Evolutionary conservation across 1,284 basidiomycete species (phyloP), one percentile per base, ranked within the genome.

Genomic region (Cystobasidium pallidum): DNA sequence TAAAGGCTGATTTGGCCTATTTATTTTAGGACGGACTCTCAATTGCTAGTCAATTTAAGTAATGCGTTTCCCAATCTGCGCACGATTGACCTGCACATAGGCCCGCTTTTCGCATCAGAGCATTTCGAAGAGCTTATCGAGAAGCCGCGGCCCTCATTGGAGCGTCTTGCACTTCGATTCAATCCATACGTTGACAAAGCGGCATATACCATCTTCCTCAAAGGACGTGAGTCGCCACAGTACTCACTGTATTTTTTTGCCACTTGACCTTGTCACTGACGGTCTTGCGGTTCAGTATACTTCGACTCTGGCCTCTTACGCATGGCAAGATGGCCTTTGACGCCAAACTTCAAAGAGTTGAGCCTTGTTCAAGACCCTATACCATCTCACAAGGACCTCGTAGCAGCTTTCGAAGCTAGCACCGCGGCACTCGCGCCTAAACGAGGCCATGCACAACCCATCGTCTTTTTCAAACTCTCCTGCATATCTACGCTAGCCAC

Each of bases 201-300:
- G 13, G 61, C 61, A 2, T 78, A 78, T 52, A 77, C 76, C 57
- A 75, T 74, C 3, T 78, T 78, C 54, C 73, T 78, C 54, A 77
- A 77, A 71, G 76, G 74, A 32, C 30, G 66, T 52, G 15, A 49
- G 49, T 30, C 11, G 58, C 58, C 58, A 61, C 62, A 36, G 36
- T 21, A 6, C 28, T 34, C 21, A n/a, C 8, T 24, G n/a, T 47
- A 47, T n/a, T 51, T 21, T 45, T 28, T 52, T 21, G 19, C 54
- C n/a, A 26, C 17, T 41, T 62, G 6, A 28, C 6, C 7, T 34
- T 17, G 32, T 6, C 1, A 54, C 52, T 41, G 17, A 54, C 21
- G 32, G n/a, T 17, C 19, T 45, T 61, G 6, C 13, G 43, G 34
- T 43, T n/a, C 64, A 66, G 55, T 71, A 24, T 71, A 71, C 51